These are phyloP conservation scores for Claviceps digitariae DNA, from an alignment of 2,329 filamentous ascomycete genomes.

Conservation along the genomic window DNA sequence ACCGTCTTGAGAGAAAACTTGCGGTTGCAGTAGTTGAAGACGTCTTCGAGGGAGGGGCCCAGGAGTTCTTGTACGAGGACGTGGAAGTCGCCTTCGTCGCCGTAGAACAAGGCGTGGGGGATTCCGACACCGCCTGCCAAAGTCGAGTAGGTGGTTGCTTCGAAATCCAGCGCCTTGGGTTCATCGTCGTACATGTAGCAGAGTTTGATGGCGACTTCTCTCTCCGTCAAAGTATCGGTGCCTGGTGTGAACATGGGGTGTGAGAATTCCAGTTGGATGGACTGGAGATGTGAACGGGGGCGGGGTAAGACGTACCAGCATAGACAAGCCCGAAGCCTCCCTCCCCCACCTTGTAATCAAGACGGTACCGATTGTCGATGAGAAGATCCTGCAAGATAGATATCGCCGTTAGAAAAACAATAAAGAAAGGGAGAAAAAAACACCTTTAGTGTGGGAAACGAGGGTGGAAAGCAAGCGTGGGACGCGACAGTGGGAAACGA, in stretches of 20 bases:
- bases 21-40: constrained; percentile 99
- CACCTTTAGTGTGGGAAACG: neutral
- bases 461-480: neutral
- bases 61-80: constrained; percentile 98
- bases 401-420: neutral
- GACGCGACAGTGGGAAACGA: too few species aligned
- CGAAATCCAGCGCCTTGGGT: constrained; percentile 90
- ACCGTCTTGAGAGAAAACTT: constrained; percentile 99
- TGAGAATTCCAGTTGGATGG: neutral
- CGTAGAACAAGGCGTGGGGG: constrained; percentile 97
- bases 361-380: neutral
- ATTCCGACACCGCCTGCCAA: constrained; percentile 95
- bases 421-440: too few species aligned
- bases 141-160: constrained; percentile 79
- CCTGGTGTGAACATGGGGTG: constrained; percentile 27
- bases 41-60: constrained; percentile 86
- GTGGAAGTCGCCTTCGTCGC: constrained; percentile 98
- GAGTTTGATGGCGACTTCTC: constrained; percentile 99
- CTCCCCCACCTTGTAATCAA: constrained; percentile 1
- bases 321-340: constrained; percentile 4
- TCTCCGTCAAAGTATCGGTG: constrained; percentile 98
- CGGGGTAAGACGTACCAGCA: neutral
- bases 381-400: neutral
- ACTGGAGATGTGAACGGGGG: too few species aligned
- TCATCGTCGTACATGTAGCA: constrained; percentile 97